Base-by-base conservation (phyloP, 495 filamentous ascomycete genomes). In the Aspergillus ostianus region DNA sequence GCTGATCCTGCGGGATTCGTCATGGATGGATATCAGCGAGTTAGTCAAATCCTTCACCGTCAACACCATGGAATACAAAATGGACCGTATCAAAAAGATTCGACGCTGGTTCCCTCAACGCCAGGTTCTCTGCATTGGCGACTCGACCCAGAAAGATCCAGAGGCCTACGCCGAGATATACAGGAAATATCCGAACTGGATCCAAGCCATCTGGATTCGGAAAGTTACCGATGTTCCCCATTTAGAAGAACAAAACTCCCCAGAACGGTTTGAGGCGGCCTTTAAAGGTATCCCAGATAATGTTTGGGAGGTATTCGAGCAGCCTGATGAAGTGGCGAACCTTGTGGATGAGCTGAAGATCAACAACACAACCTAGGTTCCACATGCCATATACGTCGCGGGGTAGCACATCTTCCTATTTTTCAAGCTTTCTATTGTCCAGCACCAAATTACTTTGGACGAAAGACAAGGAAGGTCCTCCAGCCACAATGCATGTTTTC, bases 61-160 rank as follows among this genome's bases (percentile, higher is more conserved):
- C 46, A 88, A 90, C 26, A 96, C 91, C 0, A 79, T 95, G 73
- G 84, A 86, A 56, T 98, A 97, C 75, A 98, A 98, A 68, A 80
- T 87, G n/a, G 82, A 85, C 53, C 84, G 88, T 18, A 91, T 96
- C 67, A 79, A 83, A 54, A 90, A 91, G 73, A 82, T 97, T 47
- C 82, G 89, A 56, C 59, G 67, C 1, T 90, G 87, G 87, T 79
- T 97, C 56, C 93, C 93, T 9, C 77, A 80, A 49, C 78, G 92
- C 47, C 89, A 89, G 60, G 86, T 94, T 73, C 81, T 98, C 21
- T 88, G 85, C 64, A 84, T 98, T 60, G 93, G 93, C 0, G 93
- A 98, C 69, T 91, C 87, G 41, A 97, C 93, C 12, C 93, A 98
- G 73, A 87, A 81, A 26, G 93, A 98, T 67, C 93, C 93, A 0